Conservation (phyloP, 163 green algal species). For the Scenedesmus sp. region DNA sequence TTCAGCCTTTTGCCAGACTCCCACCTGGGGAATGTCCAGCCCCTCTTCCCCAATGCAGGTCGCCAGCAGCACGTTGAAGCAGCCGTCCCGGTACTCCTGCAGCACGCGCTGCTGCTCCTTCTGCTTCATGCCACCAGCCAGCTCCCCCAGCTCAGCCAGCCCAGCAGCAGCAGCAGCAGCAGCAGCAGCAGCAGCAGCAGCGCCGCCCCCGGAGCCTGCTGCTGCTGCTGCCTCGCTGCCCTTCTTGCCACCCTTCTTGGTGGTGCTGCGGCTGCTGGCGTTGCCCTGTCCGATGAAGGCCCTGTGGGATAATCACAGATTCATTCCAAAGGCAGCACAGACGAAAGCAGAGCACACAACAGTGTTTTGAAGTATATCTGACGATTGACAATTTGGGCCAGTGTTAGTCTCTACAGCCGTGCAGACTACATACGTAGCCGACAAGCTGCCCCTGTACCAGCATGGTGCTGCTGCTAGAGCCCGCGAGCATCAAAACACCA, state of each 20-base stretch:
- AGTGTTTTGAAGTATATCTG: background rate
- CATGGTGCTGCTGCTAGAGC: no score
- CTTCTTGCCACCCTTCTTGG: conserved; percentile 63
- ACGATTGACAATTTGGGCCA: no score
- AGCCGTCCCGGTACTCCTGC: conserved; percentile 78
- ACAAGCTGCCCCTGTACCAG: no score
- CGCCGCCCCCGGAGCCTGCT: background rate
- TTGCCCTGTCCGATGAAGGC: conserved; percentile 58
- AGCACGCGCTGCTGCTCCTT: conserved; percentile 87
- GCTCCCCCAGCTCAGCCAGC: background rate
- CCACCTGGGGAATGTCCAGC: conserved; percentile 93
- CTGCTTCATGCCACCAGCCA: conserved; percentile 77
- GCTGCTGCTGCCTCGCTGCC: conserved; percentile 4
- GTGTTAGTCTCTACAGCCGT: no score
- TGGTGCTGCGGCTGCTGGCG: background rate
- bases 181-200: conserved; percentile 1
- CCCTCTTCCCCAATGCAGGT: conserved; percentile 98
- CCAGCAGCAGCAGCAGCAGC: conserved; percentile 13
- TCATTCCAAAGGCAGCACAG: no score
- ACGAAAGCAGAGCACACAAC: background rate
- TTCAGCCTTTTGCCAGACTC: no score
- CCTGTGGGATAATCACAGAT: conserved; percentile 25
- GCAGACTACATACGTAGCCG: no score
- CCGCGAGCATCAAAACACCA: no score
- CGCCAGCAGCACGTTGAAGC: conserved; percentile 93